Percentiles rank a stretch among this genome's conserved stretches.
These are phyloP conservation scores for Chondrostereum purpureum DNA, from an alignment of 1,284 basidiomycete species.

Conservation along the genomic window DNA sequence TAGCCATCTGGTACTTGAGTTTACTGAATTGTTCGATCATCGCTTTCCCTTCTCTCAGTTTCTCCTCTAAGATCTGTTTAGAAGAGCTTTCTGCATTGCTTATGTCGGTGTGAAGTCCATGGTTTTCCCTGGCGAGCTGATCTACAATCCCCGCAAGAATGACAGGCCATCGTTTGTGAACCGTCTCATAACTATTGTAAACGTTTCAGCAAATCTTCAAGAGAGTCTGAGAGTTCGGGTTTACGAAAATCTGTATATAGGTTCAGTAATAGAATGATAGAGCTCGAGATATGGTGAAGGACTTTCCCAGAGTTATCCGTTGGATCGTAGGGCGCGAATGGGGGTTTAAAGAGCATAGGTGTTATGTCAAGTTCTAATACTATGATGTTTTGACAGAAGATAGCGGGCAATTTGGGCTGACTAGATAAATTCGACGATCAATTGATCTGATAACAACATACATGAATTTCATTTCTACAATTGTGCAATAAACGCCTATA, in stretches of 20 bases:
- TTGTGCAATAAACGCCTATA: too few relatives aligned
- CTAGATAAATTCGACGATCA: too few relatives aligned
- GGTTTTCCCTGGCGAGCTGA: conserved; percentile 48
- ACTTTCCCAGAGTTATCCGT: conserved; percentile 52
- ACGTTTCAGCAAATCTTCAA: neutral
- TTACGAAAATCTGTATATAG: conserved; percentile 45
- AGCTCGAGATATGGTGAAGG: neutral
- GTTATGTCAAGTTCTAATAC: too few relatives aligned
- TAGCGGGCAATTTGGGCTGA: too few relatives aligned
- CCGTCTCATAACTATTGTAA: conserved; percentile 32
- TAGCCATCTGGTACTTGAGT: conserved; percentile 87
- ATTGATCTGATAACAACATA: too few relatives aligned
- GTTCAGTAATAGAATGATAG: conserved; percentile 2
- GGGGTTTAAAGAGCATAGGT: conserved; percentile 38
- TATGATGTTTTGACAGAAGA: too few relatives aligned
- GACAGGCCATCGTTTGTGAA: conserved; percentile 81
- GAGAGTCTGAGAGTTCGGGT: conserved; percentile 17
- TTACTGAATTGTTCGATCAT: conserved; percentile 78
- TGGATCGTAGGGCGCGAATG: conserved; percentile 62
- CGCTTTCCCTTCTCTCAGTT: conserved; percentile 65
- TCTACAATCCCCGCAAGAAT: conserved; percentile 82
- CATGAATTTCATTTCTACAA: too few relatives aligned
- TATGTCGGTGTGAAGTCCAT: conserved; percentile 19
- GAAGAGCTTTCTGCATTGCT: conserved; percentile 13
- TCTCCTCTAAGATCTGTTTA: conserved; percentile 18